Evolutionary conservation across 257 asterid genomes (phyloP).

Genomic region (Penstemon newberryi): DNA sequence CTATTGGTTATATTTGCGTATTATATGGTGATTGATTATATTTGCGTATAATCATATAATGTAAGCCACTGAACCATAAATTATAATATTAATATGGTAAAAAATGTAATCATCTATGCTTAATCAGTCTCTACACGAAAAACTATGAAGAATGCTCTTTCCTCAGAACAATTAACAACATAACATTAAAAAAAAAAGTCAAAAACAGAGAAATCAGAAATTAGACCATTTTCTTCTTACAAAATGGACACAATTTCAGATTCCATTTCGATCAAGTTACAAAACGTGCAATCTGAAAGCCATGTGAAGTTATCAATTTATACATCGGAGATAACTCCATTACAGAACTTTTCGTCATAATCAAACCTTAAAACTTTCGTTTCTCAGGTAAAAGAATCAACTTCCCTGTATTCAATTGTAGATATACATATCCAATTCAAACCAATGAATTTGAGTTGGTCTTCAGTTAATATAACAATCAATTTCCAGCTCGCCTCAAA

Average conservation of each 20-base stretch:
- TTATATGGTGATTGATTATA: too few relatives aligned
- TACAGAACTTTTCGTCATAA: slow-evolving; percentile 39
- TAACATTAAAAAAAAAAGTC: background rate
- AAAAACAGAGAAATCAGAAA: background rate
- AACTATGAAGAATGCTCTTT: background rate
- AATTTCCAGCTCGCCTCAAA: slow-evolving; percentile 56
- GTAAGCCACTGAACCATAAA: too few relatives aligned
- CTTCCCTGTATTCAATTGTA: slow-evolving; percentile 14
- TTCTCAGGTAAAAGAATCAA: slow-evolving; percentile 16
- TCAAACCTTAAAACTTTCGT: slow-evolving; percentile 18
- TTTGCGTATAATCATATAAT: too few relatives aligned
- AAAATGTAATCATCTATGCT: background rate
- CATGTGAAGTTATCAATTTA: slow-evolving; percentile 3
- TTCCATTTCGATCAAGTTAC: slow-evolving; percentile 14
- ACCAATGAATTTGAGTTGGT: slow-evolving; percentile 17
- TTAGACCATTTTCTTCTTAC: background rate
- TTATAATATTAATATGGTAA: background rate
- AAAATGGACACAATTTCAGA: background rate
- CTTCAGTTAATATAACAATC: background rate
- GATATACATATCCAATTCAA: slow-evolving; percentile 17
- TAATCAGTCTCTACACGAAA: background rate
- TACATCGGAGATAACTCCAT: slow-evolving; percentile 13
- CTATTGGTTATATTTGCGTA: too few relatives aligned
- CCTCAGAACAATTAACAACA: too few relatives aligned
- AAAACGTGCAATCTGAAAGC: background rate